These are phyloP conservation scores for Leptographium flavum DNA, from an alignment of 2,329 filamentous ascomycete genomes.

Conservation along the genomic window DNA sequence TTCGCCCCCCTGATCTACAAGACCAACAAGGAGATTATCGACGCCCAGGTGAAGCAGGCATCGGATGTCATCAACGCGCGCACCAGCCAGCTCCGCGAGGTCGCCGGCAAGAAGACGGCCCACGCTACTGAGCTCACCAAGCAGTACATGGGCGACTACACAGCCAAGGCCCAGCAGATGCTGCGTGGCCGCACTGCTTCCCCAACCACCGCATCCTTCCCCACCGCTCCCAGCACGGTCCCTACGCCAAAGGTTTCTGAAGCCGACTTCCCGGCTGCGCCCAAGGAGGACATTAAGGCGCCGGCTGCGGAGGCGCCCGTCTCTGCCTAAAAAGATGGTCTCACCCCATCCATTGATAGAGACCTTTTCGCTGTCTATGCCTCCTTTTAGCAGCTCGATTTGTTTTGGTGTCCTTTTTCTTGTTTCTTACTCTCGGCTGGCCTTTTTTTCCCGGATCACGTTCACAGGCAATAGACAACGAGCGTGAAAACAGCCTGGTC, in stretches of 20 bases:
- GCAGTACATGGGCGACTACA: constrained; percentile 55
- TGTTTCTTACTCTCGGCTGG: constrained; percentile 7
- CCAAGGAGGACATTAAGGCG: constrained; percentile 32
- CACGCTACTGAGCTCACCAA: constrained; percentile 50
- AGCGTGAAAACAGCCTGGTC: constrained; percentile 5
- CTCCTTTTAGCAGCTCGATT: not conserved
- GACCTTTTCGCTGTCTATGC: not conserved
- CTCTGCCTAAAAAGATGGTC: constrained; percentile 5
- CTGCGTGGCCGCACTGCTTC: constrained; percentile 29
- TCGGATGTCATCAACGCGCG: constrained; percentile 45
- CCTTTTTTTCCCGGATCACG: constrained; percentile 5
- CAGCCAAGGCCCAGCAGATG: constrained; percentile 51
- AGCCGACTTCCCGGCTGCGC: constrained; percentile 33
- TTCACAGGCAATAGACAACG: constrained; percentile 8
- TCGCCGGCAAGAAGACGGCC: constrained; percentile 49
- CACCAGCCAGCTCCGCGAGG: constrained; percentile 45
- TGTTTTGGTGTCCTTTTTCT: not conserved
- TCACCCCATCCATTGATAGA: not conserved
- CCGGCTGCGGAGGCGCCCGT: constrained; percentile 10
- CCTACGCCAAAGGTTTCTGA: constrained; percentile 19
- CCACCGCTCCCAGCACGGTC: not conserved
- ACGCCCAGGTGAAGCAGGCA: constrained; percentile 43
- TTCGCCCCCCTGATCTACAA: constrained; percentile 49
- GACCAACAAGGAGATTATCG: constrained; percentile 56
- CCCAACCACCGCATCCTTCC: not conserved